Evolutionary conservation across 2,329 filamentous ascomycete species (phyloP), one percentile per base, ranked within the genome.

Genomic region (Daldinia sp.): DNA sequence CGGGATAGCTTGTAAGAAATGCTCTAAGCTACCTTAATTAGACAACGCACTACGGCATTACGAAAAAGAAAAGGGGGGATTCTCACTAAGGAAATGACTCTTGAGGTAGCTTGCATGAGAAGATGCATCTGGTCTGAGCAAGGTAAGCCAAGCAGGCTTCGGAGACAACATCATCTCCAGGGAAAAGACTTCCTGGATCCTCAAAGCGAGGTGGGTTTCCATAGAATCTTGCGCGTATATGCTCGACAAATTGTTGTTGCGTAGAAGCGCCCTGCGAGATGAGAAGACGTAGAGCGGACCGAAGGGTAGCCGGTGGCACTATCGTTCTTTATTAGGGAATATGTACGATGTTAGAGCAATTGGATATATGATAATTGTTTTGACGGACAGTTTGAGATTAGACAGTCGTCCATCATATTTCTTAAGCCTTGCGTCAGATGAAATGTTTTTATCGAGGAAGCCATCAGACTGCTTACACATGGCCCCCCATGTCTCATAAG

Each of bases 341-440:
- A 23, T 20, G 23, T 28, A 9, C 23, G 15, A n/a, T 13, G 2
- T 26, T 15, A 5, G 23, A 28, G 9, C 2, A n/a, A 30, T 20
- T n/a, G 20, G 15, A 10, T 20, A 15, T 28, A 50, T 13, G 9
- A 2, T 55, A 2, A 42, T 10, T 7, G 2, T 30, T 28, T n/a
- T 13, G 4, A 73, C 76, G 53, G 55, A 79, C 79, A 65, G 33
- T 80, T 81, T 1, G 77, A 78, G 65, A 81, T 79, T n/a, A 80
- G 75, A 72, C 78, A 79, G 74, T 81, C 78, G 73, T 82, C 79
- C 80, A 81, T 81, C 79, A 81, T 80, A 63, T 80, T 81, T 44
- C 79, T 81, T 33, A 20, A 10, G 67, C 26, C n/a, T 26, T 33
- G 13, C 20, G 20, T 53, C 20, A 54, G 26, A 50, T 3, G 18